phyloP scores from a whole-genome alignment of 495 filamentous ascomycete species.

The Podospora appendiculata region DNA sequence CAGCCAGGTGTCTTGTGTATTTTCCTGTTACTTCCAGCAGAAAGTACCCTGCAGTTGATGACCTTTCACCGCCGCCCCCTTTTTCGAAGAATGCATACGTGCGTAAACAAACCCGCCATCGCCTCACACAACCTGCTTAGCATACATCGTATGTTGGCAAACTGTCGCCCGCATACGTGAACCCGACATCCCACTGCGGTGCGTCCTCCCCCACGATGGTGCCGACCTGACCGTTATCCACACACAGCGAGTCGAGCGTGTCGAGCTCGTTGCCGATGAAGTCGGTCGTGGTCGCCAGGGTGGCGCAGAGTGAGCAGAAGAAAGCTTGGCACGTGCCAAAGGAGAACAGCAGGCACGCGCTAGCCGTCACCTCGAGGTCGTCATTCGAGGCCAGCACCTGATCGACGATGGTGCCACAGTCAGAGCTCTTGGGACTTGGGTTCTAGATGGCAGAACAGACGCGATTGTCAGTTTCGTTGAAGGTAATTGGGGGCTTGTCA shows the following conservation, averaged over 20 bases:
- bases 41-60: too few species aligned
- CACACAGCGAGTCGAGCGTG: constrained; percentile 27
- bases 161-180: constrained; percentile 18
- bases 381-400: constrained; percentile 24
- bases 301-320: constrained; percentile 34
- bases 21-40: too few species aligned
- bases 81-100: too few species aligned
- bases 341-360: constrained; percentile 30
- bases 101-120: neutral
- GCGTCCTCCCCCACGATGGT: constrained; percentile 28
- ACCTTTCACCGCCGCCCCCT: too few species aligned
- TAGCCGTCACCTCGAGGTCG: constrained; percentile 25
- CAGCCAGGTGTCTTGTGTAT: too few species aligned
- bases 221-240: constrained; percentile 27
- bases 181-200: constrained; percentile 36
- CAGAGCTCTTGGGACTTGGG: constrained; percentile 16
- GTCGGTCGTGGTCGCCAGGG: constrained; percentile 25
- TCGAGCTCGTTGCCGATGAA: constrained; percentile 34
- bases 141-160: constrained; percentile 35
- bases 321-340: constrained; percentile 32
- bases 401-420: constrained; percentile 28
- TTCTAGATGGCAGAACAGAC: constrained; percentile 9
- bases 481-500: constrained; percentile 10
- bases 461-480: neutral
- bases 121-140: neutral